Evolutionary conservation across 176 grass and related monocot species (phyloP), one percentile per base, ranked within the genome.

Genomic region (Olyra latifolia): DNA sequence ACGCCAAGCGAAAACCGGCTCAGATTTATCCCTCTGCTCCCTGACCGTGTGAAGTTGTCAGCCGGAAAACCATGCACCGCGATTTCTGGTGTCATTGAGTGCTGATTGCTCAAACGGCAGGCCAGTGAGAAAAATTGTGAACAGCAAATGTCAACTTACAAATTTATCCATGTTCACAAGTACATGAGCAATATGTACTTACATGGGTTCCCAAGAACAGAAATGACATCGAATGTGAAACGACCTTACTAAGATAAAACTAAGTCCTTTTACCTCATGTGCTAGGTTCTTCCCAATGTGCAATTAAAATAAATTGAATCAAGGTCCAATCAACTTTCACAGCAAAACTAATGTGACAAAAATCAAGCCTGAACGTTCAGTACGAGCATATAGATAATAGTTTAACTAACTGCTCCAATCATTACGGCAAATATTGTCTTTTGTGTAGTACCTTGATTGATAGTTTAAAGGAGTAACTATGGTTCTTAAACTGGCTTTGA

Each of bases 1-100:
- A 95, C 75, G 71, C 96, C 96, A 86, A 91, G 79, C 8, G 90
- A 98, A 28, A 95, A 69, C 30, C 90, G 86, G 49, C 86, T 89
- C 62, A 98, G 86, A 78, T 98, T 98, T 87, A 98, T 82, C 67
- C 88, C 90, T 63, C 86, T 87, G 68, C 90, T 95, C 44, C 88
- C 88, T 68, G 96, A 93, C 49, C 81, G 88, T 74, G 92, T 88
- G 75, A 98, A 98, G 81, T 80, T 92, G 80, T 98, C 92, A 81
- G 86, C 87, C 16, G 96, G 90, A 49, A 93, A 82, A 13, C 96
- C 96, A 88, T 98, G 90, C 59, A 98, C 96, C 10, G 92, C 92
- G 79, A 93, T 81, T 83, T 98, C 96, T 13, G 96, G 96, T 87
- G 90, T 85, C 81, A 98, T 62, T 50, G 96, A 93, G 67, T 95